Evolutionary conservation across 1,139 yeast species (phyloP), one percentile per base, ranked within the genome.

Genomic region (Wickerhamiella infanticola): DNA sequence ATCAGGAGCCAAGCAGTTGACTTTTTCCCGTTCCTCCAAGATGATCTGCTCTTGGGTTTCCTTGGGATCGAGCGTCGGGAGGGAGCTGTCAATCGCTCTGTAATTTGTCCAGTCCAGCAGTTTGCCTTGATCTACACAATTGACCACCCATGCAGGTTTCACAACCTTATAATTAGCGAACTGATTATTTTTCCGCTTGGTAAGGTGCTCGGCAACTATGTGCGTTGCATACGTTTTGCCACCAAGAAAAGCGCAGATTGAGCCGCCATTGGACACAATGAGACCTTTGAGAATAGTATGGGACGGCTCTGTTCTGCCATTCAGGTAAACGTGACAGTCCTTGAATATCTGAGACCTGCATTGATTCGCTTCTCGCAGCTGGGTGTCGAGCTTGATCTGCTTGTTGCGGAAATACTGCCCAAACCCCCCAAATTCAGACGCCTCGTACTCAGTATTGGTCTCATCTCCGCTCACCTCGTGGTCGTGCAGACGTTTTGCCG

Each of bases 301-400:
- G 5, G 90, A 77, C 0, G 97, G 96, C 3, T 64, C 64, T 0
- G 97, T 90, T 56, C 81, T 77, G 0, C 98, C 98, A 57, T 86
- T 88, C 24, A 90, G 85, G 58, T 80, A 78, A 3, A 88, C 70
- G 1, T 68, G 63, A 58, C 90, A 82, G 2, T 72, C 77, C 45
- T 63, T 56, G 58, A 90, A 86, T 0, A 86, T 64, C 1, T 66
- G 68, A 0, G 49, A 50, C 36, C 24, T 25, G 24, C n/a, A 39
- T 36, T 3, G 48, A 54, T 18, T 55, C 52, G 31, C 37, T 31
- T 54, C 57, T 37, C 52, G 53, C 6, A 61, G 95, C 48, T 79
- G 77, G 45, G 70, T 66, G 56, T 75, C 83, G 52, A 88, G 94
- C 56, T 81, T 81, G 35, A 61, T 53, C 31, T 68, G 72, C 58